A percentile compares a stretch with the other conserved stretches of the same genome.
phyloP scores from a whole-genome alignment of 768 basidiomycete genomes.

The Leucosporidium scottii region DNA sequence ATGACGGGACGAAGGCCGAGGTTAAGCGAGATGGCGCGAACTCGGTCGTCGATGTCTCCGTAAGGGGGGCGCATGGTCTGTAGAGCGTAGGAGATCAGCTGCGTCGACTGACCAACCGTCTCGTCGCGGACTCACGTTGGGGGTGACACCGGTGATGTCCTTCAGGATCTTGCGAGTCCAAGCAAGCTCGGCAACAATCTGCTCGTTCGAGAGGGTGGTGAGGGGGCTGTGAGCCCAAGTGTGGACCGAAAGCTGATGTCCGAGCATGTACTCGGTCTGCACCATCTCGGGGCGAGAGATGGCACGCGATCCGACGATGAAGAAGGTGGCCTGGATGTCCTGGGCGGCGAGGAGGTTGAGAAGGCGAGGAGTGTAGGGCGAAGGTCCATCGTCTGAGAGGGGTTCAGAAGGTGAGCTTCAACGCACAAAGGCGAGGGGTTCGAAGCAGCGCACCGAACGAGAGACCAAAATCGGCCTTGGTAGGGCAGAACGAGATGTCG shows the following conservation, averaged over 20 bases:
- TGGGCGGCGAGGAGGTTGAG: slow-evolving; percentile 60
- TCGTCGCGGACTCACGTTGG: slow-evolving; percentile 44
- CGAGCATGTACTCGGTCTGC: slow-evolving; percentile 65
- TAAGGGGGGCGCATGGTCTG: slow-evolving; percentile 58
- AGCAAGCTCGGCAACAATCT: slow-evolving; percentile 79
- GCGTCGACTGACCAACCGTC: too few relatives aligned
- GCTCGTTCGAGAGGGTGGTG: slow-evolving; percentile 65
- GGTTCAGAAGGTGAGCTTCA: slow-evolving; percentile 28
- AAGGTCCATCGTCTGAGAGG: slow-evolving; percentile 73
- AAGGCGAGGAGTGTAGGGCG: slow-evolving; percentile 65
- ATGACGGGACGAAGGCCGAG: slow-evolving; percentile 79
- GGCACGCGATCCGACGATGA: slow-evolving; percentile 76
- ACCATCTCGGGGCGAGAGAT: slow-evolving; percentile 63
- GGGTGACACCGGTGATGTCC: slow-evolving; percentile 64
- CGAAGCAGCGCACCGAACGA: slow-evolving; percentile 42
- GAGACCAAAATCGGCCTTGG: slow-evolving; percentile 53
- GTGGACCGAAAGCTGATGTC: slow-evolving; percentile 69
- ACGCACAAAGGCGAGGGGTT: neutral
- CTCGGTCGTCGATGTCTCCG: slow-evolving; percentile 69
- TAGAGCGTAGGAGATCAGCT: neutral
- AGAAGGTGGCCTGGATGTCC: slow-evolving; percentile 74
- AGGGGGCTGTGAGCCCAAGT: slow-evolving; percentile 72
- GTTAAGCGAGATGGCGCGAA: slow-evolving; percentile 70
- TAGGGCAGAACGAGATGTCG: slow-evolving; percentile 70
- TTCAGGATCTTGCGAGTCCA: slow-evolving; percentile 81